Evolutionary conservation across 2,329 filamentous ascomycete genomes (phyloP), one percentile per base, ranked within the genome.

Genomic region (Penicillium brasilianum): DNA sequence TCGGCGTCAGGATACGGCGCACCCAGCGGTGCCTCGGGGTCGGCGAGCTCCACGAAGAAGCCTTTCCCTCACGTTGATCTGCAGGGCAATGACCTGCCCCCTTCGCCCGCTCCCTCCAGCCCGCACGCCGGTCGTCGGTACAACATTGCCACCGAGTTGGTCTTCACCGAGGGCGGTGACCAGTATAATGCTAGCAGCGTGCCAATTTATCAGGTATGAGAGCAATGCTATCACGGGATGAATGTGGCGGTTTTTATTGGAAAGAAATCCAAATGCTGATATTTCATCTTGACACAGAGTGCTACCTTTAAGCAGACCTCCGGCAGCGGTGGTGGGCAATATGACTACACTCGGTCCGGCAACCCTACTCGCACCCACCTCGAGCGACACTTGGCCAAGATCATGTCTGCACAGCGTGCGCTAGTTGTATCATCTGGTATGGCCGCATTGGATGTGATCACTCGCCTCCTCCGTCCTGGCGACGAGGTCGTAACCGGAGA

Each of bases 401-500:
- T 99, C 76, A 99, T 99, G 96, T 93, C 92, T 70, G 95, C 95
- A 49, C 88, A 88, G 71, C 90, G 96, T 59, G 92, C 92, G 10
- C 86, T 99, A 54, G 94, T 96, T 52, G 94, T 98, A 48, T 93
- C 93, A 57, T 98, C 94, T 0, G 95, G 95, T 60, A 99, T 99
- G 95, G 95, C 93, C 56, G 95, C 95, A 25, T 83, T 98, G 72
- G 95, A 99, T 78, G 94, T 99, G 66, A 97, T 99, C 69, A 96
- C 93, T 16, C 89, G 95, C 57, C 83, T 98, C 14, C 84, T 99
- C 54, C 88, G 90, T 61, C 94, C 95, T 0, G 95, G 95, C 61
- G 95, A 99, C 75, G 94, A 99, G 79, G 96, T 99, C 39, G 90
- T 99, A 58, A 97, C 95, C 1, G 96, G 96, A 41, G 93, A 98